These are phyloP conservation scores for Guillardia theta DNA, from an alignment of 78 protist genomes.

Conservation along the genomic window DNA sequence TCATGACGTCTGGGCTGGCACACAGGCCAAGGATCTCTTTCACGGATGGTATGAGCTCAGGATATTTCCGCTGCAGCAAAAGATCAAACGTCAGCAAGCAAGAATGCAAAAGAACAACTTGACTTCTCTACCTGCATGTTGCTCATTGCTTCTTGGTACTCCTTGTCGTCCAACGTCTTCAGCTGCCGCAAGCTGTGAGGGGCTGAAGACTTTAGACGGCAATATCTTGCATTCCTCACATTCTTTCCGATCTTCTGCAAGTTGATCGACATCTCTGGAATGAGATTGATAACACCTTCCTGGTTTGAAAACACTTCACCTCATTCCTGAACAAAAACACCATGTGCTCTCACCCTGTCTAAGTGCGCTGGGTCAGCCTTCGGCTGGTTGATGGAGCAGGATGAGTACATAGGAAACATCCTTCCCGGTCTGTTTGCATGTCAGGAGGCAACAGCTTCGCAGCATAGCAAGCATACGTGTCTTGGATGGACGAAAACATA, in stretches of 20 bases:
- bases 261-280: not conserved
- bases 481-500: not conserved
- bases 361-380: no score
- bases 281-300: not conserved
- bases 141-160: not conserved
- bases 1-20: not conserved
- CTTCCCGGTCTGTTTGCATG: not conserved
- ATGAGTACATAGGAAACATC: not conserved
- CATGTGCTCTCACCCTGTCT: no score
- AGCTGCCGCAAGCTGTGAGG: not conserved
- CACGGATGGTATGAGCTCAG: not conserved
- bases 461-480: not conserved
- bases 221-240: no score
- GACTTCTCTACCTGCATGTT: no score
- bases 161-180: not conserved
- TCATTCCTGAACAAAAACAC: not conserved
- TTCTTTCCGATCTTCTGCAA: not conserved
- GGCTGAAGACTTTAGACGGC: no score
- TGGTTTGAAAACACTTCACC: not conserved
- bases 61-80: not conserved
- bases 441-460: not conserved
- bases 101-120: no score
- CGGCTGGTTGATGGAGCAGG: no score
- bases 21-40: not conserved
- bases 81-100: no score